Evolutionary conservation across 805 yeast genomes (phyloP).

Genomic region (Candida ipomoeae): DNA sequence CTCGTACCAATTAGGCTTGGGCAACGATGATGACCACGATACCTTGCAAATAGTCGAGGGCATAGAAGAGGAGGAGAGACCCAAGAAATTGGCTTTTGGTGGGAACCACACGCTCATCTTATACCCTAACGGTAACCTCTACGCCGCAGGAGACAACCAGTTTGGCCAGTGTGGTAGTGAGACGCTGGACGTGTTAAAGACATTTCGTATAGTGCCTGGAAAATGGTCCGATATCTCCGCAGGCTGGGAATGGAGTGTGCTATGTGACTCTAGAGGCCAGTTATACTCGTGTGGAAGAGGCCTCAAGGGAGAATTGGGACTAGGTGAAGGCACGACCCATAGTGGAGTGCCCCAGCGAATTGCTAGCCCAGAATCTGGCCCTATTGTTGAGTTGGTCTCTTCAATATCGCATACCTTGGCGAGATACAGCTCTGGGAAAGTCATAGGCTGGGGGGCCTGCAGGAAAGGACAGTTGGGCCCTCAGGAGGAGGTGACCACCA

Average conservation of each 20-base stretch:
- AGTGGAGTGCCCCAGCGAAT: constrained; percentile 6
- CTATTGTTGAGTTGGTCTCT: constrained; percentile 19
- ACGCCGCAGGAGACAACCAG: constrained; percentile 56
- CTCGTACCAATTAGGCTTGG: constrained; percentile 63
- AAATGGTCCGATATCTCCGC: constrained; percentile 51
- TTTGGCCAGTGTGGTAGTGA: constrained; percentile 49
- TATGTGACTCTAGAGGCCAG: constrained; percentile 38
- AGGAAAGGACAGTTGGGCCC: constrained; percentile 54
- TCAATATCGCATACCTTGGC: constrained; percentile 48
- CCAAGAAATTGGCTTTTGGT: constrained; percentile 59
- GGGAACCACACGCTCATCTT: constrained; percentile 81
- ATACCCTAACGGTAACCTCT: constrained; percentile 48
- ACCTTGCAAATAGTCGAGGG: constrained; percentile 12
- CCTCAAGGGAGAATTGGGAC: constrained; percentile 70
- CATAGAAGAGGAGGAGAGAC: constrained; percentile 24
- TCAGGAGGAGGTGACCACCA: neutral
- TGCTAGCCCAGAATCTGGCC: neutral
- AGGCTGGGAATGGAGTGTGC: constrained; percentile 76
- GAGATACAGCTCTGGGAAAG: constrained; percentile 34
- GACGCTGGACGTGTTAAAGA: neutral
- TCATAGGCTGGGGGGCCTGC: constrained; percentile 67
- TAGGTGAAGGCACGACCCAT: constrained; percentile 20
- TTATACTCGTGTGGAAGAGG: constrained; percentile 63
- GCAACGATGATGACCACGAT: constrained; percentile 44
- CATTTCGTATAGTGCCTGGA: constrained; percentile 20